Evolutionary conservation across 2,329 filamentous ascomycete species (phyloP).

Genomic region (Aspergillus flavus): DNA sequence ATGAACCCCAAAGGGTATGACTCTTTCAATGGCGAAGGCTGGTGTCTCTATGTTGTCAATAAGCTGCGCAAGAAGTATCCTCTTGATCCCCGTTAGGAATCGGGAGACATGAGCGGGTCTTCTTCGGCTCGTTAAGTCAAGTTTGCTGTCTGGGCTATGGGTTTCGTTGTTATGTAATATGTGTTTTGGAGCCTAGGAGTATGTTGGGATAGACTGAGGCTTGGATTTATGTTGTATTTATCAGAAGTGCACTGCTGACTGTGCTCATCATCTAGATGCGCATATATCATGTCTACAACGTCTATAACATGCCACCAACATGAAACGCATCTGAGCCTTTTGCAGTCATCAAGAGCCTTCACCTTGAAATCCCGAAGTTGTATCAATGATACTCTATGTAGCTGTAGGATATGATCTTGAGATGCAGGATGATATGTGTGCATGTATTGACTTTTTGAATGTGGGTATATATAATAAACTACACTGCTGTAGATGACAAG

Average conservation of each 20-base stretch:
- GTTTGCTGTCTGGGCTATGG: background rate
- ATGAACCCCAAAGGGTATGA: background rate
- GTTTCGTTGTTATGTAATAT: too few relatives aligned
- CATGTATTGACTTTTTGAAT: background rate
- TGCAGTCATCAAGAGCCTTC: background rate
- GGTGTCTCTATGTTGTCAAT: background rate
- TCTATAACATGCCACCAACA: background rate
- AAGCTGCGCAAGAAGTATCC: background rate
- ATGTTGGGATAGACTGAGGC: too few relatives aligned
- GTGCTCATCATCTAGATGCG: too few relatives aligned
- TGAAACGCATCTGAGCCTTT: background rate
- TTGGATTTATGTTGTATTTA: too few relatives aligned
- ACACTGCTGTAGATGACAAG: background rate
- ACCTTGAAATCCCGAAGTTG: background rate
- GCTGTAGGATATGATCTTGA: background rate
- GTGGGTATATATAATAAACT: conserved; percentile 4
- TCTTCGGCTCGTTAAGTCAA: background rate
- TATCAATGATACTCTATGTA: background rate
- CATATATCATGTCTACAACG: background rate
- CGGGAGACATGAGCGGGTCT: background rate
- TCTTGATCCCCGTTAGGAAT: background rate
- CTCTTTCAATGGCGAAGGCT: background rate
- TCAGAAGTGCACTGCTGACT: too few relatives aligned
- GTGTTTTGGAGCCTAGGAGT: too few relatives aligned
- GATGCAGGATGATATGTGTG: background rate